Evolutionary conservation across 352 stramenopile species (phyloP).

Genomic region (Globisporangium okanoganense): DNA sequence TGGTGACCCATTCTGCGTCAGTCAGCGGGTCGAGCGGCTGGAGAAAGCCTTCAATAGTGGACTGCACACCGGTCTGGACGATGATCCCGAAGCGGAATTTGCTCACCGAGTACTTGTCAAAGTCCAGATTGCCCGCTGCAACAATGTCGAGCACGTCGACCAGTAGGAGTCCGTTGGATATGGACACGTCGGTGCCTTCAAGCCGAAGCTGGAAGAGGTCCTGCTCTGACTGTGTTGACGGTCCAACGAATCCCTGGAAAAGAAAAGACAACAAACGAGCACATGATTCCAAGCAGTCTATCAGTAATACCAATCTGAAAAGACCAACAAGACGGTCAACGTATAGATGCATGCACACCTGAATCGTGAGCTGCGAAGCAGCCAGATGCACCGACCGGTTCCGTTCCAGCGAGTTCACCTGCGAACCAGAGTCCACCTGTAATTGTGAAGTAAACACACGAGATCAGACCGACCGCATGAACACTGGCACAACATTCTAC

Average conservation of each 20-base stretch:
- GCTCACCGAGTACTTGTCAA: conserved; percentile 73
- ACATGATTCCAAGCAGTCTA: neutral
- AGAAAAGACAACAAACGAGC: neutral
- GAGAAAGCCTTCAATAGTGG: conserved; percentile 43
- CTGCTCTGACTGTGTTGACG: conserved; percentile 32
- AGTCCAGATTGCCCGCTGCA: conserved; percentile 24
- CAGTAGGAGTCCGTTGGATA: conserved; percentile 48
- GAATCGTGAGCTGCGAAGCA: conserved; percentile 42
- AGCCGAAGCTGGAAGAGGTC: conserved; percentile 39
- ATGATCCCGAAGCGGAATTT: conserved; percentile 44
- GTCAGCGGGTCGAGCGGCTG: conserved; percentile 22
- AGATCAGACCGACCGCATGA: neutral
- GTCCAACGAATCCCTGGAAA: conserved; percentile 42
- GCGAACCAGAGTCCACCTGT: conserved; percentile 48
- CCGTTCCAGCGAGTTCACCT: conserved; percentile 38
- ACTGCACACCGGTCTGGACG: conserved; percentile 25
- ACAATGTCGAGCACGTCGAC: conserved; percentile 30
- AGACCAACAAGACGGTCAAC: too few species aligned
- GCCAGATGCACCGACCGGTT: conserved; percentile 29
- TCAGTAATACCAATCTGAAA: neutral
- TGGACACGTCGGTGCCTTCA: conserved; percentile 31
- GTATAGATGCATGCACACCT: conserved; percentile 18
- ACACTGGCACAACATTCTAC: neutral
- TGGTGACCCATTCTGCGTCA: too few species aligned
- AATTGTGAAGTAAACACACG: neutral